Conservation (phyloP, 2,329 filamentous ascomycete genomes). For the Colletotrichum coccodes region DNA sequence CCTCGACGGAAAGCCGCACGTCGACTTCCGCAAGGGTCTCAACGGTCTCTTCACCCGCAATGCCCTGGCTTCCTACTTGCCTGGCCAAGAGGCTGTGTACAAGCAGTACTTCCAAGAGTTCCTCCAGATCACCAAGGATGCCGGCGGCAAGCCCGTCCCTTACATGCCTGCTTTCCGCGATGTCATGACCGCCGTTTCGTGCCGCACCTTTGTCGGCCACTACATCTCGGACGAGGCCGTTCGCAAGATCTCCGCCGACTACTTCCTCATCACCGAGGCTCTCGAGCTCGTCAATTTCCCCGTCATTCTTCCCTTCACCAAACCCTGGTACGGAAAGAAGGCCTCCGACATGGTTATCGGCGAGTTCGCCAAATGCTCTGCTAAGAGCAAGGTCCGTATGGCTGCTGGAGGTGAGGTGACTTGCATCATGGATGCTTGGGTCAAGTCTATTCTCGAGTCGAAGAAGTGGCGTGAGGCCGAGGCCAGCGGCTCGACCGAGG, state of each 20-base stretch:
- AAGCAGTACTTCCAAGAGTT: conserved; percentile 86
- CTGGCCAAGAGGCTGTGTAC: conserved; percentile 92
- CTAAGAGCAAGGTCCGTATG: conserved; percentile 94
- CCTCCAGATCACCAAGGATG: conserved; percentile 77
- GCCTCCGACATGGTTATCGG: conserved; percentile 90
- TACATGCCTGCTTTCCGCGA: conserved; percentile 96
- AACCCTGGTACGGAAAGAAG: conserved; percentile 97
- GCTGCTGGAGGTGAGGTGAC: conserved; percentile 84
- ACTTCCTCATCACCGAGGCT: conserved; percentile 95
- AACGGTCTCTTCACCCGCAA: conserved; percentile 94
- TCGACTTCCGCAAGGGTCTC: conserved; percentile 96
- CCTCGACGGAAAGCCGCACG: conserved; percentile 92
- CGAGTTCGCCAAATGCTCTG: conserved; percentile 91
- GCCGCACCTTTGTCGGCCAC: conserved; percentile 96
- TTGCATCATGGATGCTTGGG: conserved; percentile 97
- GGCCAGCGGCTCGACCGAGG: conserved; percentile 75
- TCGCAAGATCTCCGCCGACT: conserved; percentile 95
- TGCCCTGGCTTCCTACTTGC: conserved; percentile 88
- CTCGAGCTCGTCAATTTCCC: conserved; percentile 98
- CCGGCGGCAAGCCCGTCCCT: conserved; percentile 77
- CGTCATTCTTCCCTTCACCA: conserved; percentile 93
- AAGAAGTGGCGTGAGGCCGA: conserved; percentile 83
- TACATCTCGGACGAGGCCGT: conserved; percentile 92
- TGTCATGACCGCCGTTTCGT: conserved; percentile 93
- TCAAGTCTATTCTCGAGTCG: conserved; percentile 88